Percentiles rank a stretch among this genome's conserved stretches.
Conservation (phyloP, 805 yeast species). For the Debaryomyces maramus region DNA sequence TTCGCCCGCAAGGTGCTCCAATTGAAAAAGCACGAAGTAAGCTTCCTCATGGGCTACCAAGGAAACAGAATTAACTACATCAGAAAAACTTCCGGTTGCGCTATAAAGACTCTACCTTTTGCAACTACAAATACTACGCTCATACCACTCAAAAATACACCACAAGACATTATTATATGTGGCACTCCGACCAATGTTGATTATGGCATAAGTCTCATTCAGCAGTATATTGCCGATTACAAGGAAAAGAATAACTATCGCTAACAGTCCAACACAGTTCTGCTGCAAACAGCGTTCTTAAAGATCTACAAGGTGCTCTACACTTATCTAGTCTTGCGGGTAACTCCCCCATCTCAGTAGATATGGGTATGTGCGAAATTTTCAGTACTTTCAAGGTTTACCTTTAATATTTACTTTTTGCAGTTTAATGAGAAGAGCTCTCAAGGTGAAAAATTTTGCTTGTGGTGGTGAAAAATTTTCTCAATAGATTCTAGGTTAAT, state of each 20-base stretch:
- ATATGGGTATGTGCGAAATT: conserved; percentile 7
- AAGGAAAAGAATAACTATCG: conserved; percentile 3
- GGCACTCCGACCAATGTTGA: conserved; percentile 18
- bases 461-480: conserved; percentile 12
- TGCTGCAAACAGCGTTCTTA: too few species aligned
- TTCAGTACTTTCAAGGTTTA: conserved; percentile 7
- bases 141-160: conserved; percentile 12
- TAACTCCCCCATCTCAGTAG: conserved; percentile 6
- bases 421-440: conserved; percentile 3
- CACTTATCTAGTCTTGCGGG: conserved; percentile 4
- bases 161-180: conserved; percentile 16
- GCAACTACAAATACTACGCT: conserved; percentile 3
- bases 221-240: conserved; percentile 4
- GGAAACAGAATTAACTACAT: conserved; percentile 24
- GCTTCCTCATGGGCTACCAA: conserved; percentile 24
- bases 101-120: conserved; percentile 20
- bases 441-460: conserved; percentile 12
- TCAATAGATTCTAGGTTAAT: conserved; percentile 1
- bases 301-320: not conserved
- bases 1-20: not conserved
- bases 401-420: too few species aligned
- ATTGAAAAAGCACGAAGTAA: conserved; percentile 19
- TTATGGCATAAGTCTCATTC: conserved; percentile 13
- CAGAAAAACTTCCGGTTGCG: conserved; percentile 22
- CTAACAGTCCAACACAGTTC: conserved; percentile 1